Conservation (phyloP, 78 protist species). For the Salpingoeca rosetta region DNA sequence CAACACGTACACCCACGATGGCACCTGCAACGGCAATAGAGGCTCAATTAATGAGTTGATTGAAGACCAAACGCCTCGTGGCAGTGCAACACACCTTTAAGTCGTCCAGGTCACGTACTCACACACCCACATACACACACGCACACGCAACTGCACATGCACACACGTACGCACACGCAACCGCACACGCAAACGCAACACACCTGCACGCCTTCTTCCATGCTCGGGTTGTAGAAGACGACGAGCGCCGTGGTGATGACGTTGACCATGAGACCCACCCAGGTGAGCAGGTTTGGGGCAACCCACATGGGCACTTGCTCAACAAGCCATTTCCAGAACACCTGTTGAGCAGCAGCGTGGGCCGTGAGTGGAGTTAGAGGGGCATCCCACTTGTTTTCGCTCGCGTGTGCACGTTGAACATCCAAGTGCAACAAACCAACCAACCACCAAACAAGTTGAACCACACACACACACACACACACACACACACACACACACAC, state of each 20-base stretch:
- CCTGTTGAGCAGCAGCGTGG: background rate
- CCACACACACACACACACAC: background rate
- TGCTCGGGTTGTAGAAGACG: background rate
- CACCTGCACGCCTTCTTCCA: background rate
- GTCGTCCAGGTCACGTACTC: background rate
- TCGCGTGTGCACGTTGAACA: background rate
- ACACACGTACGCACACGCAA: background rate
- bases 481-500: background rate
- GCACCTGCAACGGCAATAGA: too few species aligned
- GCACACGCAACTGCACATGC: background rate
- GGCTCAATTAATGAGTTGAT: background rate
- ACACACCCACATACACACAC: too few species aligned
- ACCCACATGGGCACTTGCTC: conserved; percentile 14
- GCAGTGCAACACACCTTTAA: too few species aligned
- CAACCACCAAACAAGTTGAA: background rate
- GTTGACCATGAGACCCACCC: background rate
- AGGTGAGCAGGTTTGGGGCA: conserved; percentile 30
- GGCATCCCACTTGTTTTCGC: background rate
- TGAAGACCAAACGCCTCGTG: background rate
- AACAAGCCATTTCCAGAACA: conserved; percentile 5
- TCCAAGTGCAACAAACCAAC: too few species aligned
- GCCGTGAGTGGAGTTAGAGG: background rate
- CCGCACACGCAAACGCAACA: background rate
- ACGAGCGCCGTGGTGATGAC: background rate
- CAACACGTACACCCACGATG: conserved; percentile 29